Evolutionary conservation across 345 rosid genomes (phyloP).

Genomic region (Raphanus sativus): DNA sequence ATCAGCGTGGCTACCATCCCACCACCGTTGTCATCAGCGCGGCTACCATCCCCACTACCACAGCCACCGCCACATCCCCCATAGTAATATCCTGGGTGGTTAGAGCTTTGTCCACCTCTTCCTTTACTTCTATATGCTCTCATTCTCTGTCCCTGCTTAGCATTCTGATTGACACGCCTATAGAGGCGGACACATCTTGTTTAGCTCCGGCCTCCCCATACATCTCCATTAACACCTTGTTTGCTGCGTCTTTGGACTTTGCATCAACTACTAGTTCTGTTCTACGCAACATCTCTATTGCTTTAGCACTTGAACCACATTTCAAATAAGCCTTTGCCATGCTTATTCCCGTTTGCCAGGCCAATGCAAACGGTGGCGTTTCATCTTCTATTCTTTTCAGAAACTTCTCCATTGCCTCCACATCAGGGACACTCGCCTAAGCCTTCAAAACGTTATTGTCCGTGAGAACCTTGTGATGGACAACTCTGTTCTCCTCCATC

Average conservation of each 20-base stretch:
- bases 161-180: too few relatives aligned
- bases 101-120: too few relatives aligned
- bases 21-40: too few relatives aligned
- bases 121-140: too few relatives aligned
- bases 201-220: not conserved
- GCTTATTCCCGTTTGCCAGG: conserved; percentile 9
- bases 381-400: not conserved
- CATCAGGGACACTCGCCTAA: not conserved
- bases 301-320: not conserved
- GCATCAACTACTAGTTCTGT: too few relatives aligned
- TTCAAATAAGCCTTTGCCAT: conserved; percentile 11
- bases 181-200: not conserved
- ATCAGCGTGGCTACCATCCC: too few relatives aligned
- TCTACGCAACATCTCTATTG: conserved; percentile 11
- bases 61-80: too few relatives aligned
- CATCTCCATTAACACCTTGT: not conserved
- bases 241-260: too few relatives aligned
- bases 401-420: conserved; percentile 9
- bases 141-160: too few relatives aligned
- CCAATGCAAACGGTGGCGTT: not conserved
- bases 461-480: conserved; percentile 1
- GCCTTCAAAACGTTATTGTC: conserved; percentile 15
- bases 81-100: too few relatives aligned
- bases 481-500: conserved; percentile 11
- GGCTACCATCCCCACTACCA: too few relatives aligned